Evolutionary conservation across 306 rosid species (phyloP), one percentile per base, ranked within the genome.

Genomic region (Crotalaria pallida): DNA sequence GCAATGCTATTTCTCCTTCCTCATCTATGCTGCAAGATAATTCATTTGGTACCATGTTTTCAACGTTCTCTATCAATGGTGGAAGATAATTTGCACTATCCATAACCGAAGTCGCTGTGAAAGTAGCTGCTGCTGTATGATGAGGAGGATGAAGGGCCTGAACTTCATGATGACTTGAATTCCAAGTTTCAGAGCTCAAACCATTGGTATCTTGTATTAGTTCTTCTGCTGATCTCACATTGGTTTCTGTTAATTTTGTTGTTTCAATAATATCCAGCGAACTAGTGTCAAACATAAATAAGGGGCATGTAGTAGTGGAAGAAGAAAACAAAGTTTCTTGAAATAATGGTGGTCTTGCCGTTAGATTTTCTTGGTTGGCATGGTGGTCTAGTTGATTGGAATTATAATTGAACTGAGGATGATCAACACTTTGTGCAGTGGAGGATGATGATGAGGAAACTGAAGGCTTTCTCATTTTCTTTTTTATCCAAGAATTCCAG

Each of bases 401-500:
- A 69, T 60, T 79, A 21, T 77, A 84, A 74, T 81, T 81, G 67
- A 74, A 71, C 50, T 80, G 93, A 24, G 77, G 34, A 67, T 75
- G 81, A 27, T 49, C 78, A 21, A 38, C 34, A 29, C 22, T 83
- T 57, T 51, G 77, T 26, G 71, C 47, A 15, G 15, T 21, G 29
- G 77, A 41, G 29, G 76, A 47, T 13, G 78, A 27, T 2, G 84
- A 69, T 73, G 88, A 18, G 4, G 83, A 41, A 0, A 91, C 60
- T 50, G 90, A 55, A 45, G 96, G 83, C 63, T 90, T 94, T 80
- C 89, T 45, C 0, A 90, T 94, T 85, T 94, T 94, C 84, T 94
- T 94, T 58, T 90, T 94, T 65, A 94, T 94, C 98, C 98, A 94
- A 33, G 98, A 94, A 45, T 94, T 94, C 98, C 98, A 94, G 26